A percentile compares a stretch with the other conserved stretches of the same genome.
Evolutionary conservation across 495 filamentous ascomycete species (phyloP).

Genomic region (Delitschia confertaspora): DNA sequence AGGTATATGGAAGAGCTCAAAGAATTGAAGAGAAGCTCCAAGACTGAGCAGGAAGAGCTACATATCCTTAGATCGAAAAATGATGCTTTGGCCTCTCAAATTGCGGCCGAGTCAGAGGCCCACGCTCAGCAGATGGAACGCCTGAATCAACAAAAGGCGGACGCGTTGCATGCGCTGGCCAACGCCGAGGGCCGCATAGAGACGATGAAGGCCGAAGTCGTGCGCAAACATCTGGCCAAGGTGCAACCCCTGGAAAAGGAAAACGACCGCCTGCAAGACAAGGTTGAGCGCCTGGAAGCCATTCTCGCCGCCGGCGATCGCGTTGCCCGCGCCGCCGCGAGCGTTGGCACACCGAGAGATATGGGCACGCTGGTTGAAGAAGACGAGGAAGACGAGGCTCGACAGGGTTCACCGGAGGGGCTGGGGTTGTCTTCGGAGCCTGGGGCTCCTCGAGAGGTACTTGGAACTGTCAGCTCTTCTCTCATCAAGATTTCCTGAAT

Average conservation of each 20-base stretch:
- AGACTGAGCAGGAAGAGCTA: too few relatives aligned
- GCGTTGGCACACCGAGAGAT: constrained; percentile 15
- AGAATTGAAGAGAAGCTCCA: too few relatives aligned
- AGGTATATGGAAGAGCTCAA: too few relatives aligned
- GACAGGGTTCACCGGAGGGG: constrained; percentile 7
- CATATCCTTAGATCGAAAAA: too few relatives aligned
- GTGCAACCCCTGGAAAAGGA: constrained; percentile 23
- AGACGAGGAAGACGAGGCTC: constrained; percentile 20
- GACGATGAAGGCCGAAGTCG: constrained; percentile 21
- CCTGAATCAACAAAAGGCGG: constrained; percentile 1
- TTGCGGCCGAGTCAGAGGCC: too few relatives aligned
- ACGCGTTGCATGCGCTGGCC: constrained; percentile 1
- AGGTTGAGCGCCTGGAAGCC: constrained; percentile 18
- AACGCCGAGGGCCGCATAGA: constrained; percentile 19
- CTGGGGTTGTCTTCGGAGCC: constrained; percentile 3
- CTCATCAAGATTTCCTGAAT: not conserved
- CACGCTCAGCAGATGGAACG: constrained; percentile 8
- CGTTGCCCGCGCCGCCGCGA: constrained; percentile 23
- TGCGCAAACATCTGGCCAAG: constrained; percentile 18
- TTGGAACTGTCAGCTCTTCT: constrained; percentile 22
- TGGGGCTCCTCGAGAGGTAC: constrained; percentile 6
- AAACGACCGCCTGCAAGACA: constrained; percentile 11
- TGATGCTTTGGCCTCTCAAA: too few relatives aligned
- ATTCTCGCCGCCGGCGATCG: constrained; percentile 25
- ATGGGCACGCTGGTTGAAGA: constrained; percentile 18